A percentile compares a stretch with the other conserved stretches of the same genome.
Conservation (phyloP, 176 grass and related monocot species). For the Oryza officinalis region DNA sequence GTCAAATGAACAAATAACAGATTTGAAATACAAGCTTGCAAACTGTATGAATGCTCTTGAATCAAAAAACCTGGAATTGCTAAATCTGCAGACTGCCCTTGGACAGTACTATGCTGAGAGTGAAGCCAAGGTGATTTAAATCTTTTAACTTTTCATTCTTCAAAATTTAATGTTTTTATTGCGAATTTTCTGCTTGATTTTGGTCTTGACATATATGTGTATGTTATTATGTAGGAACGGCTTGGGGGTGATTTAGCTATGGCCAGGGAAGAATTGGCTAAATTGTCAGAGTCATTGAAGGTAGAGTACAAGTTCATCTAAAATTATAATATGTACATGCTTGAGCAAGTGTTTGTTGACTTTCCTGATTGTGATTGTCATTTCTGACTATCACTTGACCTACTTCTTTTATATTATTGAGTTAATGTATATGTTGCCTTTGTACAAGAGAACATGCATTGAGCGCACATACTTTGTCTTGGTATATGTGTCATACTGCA, state of each 20-base stretch:
- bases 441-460: not conserved
- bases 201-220: constrained; percentile 19
- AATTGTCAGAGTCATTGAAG: constrained; percentile 76
- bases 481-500: not conserved
- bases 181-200: constrained; percentile 22
- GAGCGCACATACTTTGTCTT: constrained; percentile 1
- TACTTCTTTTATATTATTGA: constrained; percentile 35
- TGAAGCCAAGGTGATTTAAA: constrained; percentile 81
- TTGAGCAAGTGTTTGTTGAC: constrained; percentile 5
- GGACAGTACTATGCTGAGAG: constrained; percentile 98
- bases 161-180: not conserved
- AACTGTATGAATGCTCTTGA: constrained; percentile 79
- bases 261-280: constrained; percentile 78
- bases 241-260: constrained; percentile 85
- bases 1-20: constrained; percentile 76
- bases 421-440: not conserved
- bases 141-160: constrained; percentile 13
- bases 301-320: constrained; percentile 46
- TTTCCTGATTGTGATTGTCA: constrained; percentile 10
- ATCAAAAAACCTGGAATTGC: constrained; percentile 79
- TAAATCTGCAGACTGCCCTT: constrained; percentile 98
- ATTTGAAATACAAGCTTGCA: constrained; percentile 75
- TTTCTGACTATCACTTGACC: constrained; percentile 19
- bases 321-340: constrained; percentile 6
- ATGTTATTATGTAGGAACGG: constrained; percentile 67